These are phyloP conservation scores for Globisporangium ultimum DNA, from an alignment of 352 stramenopile genomes.

Conservation along the genomic window DNA sequence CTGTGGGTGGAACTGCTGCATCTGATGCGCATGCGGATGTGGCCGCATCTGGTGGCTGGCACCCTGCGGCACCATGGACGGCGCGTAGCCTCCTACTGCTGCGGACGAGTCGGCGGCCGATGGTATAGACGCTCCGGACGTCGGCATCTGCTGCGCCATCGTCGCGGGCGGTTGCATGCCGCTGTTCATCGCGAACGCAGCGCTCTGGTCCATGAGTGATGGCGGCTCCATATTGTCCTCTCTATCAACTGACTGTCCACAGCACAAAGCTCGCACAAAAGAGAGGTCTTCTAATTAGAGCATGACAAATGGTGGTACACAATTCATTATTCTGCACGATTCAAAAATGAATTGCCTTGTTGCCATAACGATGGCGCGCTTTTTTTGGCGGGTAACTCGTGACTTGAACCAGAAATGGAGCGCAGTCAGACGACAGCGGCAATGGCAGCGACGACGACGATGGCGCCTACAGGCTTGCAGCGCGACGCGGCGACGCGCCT, in stretches of 20 bases:
- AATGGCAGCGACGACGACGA: background rate
- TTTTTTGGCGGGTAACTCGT: slow-evolving; percentile 5
- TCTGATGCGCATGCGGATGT: slow-evolving; percentile 7
- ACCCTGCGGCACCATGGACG: background rate
- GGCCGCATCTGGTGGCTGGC: background rate
- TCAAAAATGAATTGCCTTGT: too few relatives aligned
- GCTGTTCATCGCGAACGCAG: background rate
- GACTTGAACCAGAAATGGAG: too few relatives aligned
- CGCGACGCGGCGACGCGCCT: background rate
- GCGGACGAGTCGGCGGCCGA: background rate
- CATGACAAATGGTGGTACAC: too few relatives aligned
- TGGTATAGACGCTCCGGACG: background rate
- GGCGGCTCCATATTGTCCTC: slow-evolving; percentile 6
- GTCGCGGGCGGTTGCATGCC: background rate
- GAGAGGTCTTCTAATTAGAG: slow-evolving; percentile 4
- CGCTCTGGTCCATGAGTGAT: slow-evolving; percentile 3
- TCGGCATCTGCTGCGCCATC: too few relatives aligned
- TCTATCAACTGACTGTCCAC: background rate
- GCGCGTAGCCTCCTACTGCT: too few relatives aligned
- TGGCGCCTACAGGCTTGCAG: background rate
- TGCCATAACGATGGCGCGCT: background rate
- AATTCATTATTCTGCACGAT: too few relatives aligned
- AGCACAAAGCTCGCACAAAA: background rate
- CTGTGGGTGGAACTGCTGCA: slow-evolving; percentile 15
- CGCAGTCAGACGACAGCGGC: background rate